Conservation (phyloP, 768 basidiomycete species). For the Leucocoprinus leucothites region DNA sequence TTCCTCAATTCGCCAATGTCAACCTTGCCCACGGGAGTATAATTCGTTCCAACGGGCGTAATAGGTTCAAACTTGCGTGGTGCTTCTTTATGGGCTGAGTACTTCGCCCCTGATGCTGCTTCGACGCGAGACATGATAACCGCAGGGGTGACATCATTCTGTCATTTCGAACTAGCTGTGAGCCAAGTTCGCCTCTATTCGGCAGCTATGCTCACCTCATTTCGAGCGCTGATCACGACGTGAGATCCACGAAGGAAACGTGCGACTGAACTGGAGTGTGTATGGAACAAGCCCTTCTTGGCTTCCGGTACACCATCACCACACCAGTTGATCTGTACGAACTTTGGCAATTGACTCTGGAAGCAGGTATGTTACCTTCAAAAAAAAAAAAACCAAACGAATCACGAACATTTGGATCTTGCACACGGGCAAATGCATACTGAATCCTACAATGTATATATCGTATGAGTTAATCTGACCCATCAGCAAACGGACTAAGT, state of each 20-base stretch:
- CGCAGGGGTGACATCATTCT: conserved; percentile 79
- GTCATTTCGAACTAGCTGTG: conserved; percentile 1
- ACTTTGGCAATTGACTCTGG: conserved; percentile 82
- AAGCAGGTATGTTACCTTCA: neutral
- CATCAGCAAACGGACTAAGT: conserved; percentile 12
- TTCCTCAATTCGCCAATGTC: conserved; percentile 64
- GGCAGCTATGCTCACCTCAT: conserved; percentile 56
- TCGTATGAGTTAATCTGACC: conserved; percentile 14
- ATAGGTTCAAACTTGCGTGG: conserved; percentile 75
- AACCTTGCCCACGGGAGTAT: conserved; percentile 71
- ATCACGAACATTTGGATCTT: conserved; percentile 73
- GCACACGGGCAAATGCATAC: conserved; percentile 85
- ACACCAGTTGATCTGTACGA: conserved; percentile 96
- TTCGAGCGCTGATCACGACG: conserved; percentile 82
- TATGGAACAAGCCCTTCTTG: conserved; percentile 91
- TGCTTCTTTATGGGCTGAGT: conserved; percentile 80
- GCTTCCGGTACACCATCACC: conserved; percentile 93
- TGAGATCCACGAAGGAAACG: conserved; percentile 81
- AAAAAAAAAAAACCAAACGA: conserved; percentile 3
- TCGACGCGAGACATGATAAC: conserved; percentile 86
- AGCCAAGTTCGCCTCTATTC: neutral
- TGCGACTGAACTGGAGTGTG: conserved; percentile 78
- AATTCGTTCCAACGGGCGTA: conserved; percentile 74
- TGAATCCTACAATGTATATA: conserved; percentile 62
- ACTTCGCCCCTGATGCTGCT: conserved; percentile 87